These are phyloP conservation scores for Xerocomus amazonicus DNA, from an alignment of 1,284 basidiomycete species.

Conservation along the genomic window DNA sequence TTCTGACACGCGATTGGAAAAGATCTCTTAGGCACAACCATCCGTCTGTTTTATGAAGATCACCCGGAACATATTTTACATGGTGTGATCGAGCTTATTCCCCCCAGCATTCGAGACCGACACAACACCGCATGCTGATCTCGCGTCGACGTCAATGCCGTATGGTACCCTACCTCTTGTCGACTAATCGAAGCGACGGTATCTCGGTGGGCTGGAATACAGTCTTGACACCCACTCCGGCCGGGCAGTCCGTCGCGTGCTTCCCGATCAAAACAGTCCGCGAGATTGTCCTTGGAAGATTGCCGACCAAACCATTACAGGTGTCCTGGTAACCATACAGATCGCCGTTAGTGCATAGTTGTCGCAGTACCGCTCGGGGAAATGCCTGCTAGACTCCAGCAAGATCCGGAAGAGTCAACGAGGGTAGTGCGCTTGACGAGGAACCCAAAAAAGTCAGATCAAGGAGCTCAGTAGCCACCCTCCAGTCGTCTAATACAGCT, in stretches of 20 bases:
- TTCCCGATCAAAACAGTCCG: neutral
- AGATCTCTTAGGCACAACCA: neutral
- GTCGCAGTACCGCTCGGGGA: neutral
- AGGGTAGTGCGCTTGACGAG: neutral
- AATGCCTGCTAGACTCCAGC: neutral
- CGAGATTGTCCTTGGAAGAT: neutral
- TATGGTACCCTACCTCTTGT: no score
- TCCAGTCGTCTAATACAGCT: neutral
- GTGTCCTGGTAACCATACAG: conserved; percentile 6
- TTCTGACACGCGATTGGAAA: conserved; percentile 11
- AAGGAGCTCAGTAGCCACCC: conserved; percentile 1
- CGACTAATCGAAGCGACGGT: no score
- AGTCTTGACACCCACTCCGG: no score
- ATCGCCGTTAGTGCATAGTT: neutral
- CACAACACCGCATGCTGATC: no score
- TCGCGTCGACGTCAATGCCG: no score
- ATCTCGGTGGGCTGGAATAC: no score
- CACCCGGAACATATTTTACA: conserved; percentile 1
- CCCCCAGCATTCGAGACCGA: neutral
- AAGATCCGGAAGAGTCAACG: no score
- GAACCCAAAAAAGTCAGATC: neutral
- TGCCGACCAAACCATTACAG: neutral
- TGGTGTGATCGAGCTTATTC: neutral
- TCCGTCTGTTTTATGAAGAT: neutral
- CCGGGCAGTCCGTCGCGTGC: conserved; percentile 6